Evolutionary conservation across 2,329 filamentous ascomycete species (phyloP).

Genomic region (Exserohilum rostratum): DNA sequence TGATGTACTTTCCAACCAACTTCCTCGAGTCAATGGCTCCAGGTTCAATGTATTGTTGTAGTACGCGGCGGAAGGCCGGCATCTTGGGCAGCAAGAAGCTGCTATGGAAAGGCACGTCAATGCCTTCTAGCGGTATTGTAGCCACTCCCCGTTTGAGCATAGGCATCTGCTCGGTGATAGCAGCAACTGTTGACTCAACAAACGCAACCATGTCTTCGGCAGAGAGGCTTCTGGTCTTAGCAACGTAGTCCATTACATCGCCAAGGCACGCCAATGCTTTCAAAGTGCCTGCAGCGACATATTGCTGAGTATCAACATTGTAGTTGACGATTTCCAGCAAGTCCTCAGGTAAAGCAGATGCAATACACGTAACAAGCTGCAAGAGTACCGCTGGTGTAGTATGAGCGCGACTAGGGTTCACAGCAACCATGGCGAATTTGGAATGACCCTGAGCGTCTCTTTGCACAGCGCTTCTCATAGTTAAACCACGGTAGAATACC

Average conservation of each 20-base stretch:
- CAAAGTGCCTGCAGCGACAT: constrained; percentile 41
- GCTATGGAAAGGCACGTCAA: constrained; percentile 45
- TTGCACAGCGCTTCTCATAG: neutral
- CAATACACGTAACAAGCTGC: neutral
- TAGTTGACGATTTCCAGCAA: constrained; percentile 22
- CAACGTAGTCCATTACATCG: no score
- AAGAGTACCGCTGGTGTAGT: neutral
- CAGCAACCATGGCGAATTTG: constrained; percentile 22
- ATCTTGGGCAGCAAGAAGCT: constrained; percentile 29
- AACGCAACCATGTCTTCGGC: no score
- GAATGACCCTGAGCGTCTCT: constrained; percentile 12
- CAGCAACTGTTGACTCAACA: constrained; percentile 4
- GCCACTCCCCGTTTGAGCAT: constrained; percentile 28
- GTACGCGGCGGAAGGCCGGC: constrained; percentile 23
- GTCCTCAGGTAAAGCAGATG: neutral
- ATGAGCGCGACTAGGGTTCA: constrained; percentile 13
- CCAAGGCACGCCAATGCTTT: neutral
- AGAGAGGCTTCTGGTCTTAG: no score
- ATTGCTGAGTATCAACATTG: constrained; percentile 19
- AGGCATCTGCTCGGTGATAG: neutral
- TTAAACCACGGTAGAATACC: constrained; percentile 21
- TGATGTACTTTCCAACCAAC: constrained; percentile 22
- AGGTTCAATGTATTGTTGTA: constrained; percentile 24
- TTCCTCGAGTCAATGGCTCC: constrained; percentile 16
- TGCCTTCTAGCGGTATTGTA: constrained; percentile 40